Conservation (phyloP, 768 basidiomycete genomes). For the Tephrocybe rancida region DNA sequence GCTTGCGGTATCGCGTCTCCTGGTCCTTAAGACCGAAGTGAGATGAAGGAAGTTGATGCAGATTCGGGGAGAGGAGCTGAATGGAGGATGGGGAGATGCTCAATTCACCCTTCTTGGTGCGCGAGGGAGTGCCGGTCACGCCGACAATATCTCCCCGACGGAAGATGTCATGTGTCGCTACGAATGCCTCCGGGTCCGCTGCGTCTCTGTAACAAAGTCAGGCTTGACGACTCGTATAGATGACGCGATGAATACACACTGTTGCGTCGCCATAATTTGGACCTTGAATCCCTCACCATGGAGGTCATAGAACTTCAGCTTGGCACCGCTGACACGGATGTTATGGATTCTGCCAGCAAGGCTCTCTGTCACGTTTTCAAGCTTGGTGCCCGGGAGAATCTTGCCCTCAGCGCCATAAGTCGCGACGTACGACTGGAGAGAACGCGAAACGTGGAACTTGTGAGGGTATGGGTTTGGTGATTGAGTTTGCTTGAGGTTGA, state of each 20-base stretch:
- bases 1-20: slow-evolving; percentile 97
- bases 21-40: slow-evolving; percentile 97
- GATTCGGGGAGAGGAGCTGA: slow-evolving; percentile 90
- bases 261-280: slow-evolving; percentile 90
- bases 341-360: slow-evolving; percentile 93
- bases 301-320: slow-evolving; percentile 93
- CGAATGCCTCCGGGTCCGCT: slow-evolving; percentile 63
- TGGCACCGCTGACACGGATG: slow-evolving; percentile 79
- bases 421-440: slow-evolving; percentile 72
- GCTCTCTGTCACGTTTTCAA: slow-evolving; percentile 57
- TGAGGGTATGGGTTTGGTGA: slow-evolving; percentile 96
- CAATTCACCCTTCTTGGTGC: slow-evolving; percentile 95
- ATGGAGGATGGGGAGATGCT: slow-evolving; percentile 83
- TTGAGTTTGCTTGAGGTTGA: slow-evolving; percentile 81
- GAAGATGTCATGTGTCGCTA: slow-evolving; percentile 79
- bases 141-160: slow-evolving; percentile 97
- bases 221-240: not conserved
- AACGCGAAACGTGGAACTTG: slow-evolving; percentile 91
- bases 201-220: slow-evolving; percentile 53
- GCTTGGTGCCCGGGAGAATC: slow-evolving; percentile 67
- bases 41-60: slow-evolving; percentile 91
- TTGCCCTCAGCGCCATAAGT: slow-evolving; percentile 74
- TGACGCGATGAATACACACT: slow-evolving; percentile 49
- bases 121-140: slow-evolving; percentile 83
- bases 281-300: slow-evolving; percentile 91